Conservation (phyloP, 192 early-diverging fungal genomes). For the Backusella australiensis region DNA sequence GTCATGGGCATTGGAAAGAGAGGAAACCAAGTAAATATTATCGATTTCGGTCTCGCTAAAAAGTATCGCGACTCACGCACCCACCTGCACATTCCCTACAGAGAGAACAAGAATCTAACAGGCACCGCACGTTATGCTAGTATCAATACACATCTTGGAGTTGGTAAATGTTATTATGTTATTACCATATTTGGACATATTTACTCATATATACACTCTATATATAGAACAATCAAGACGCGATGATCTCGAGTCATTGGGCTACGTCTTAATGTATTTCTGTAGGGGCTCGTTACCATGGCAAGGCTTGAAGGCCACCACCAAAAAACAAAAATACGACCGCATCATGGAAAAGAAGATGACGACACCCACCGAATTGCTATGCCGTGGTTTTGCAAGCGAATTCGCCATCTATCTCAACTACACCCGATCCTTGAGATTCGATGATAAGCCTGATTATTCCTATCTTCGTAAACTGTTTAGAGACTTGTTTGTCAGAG, state of each 20-base stretch:
- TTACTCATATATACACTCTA: background rate
- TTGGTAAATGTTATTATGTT: constrained; percentile 39
- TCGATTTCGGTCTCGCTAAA: constrained; percentile 90
- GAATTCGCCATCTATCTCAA: constrained; percentile 90
- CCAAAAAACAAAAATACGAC: constrained; percentile 94
- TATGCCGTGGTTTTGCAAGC: constrained; percentile 78
- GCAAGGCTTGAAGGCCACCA: constrained; percentile 88
- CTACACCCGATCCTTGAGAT: constrained; percentile 78
- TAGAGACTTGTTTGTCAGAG: constrained; percentile 85
- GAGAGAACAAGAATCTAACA: constrained; percentile 89
- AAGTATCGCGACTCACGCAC: constrained; percentile 84
- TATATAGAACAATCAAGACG: constrained; percentile 78
- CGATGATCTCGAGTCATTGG: constrained; percentile 85
- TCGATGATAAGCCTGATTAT: constrained; percentile 94
- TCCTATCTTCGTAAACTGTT: constrained; percentile 85
- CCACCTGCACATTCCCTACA: constrained; percentile 84
- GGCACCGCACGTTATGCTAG: constrained; percentile 89
- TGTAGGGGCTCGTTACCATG: constrained; percentile 84
- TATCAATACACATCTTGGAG: constrained; percentile 81
- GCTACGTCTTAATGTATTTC: constrained; percentile 91
- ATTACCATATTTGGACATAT: background rate
- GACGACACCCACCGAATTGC: constrained; percentile 79
- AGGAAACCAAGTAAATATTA: constrained; percentile 80
- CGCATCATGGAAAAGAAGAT: constrained; percentile 94
- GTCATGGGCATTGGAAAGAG: constrained; percentile 84